Conservation (phyloP, 208 protist species). For the Leishmania guyanensis region DNA sequence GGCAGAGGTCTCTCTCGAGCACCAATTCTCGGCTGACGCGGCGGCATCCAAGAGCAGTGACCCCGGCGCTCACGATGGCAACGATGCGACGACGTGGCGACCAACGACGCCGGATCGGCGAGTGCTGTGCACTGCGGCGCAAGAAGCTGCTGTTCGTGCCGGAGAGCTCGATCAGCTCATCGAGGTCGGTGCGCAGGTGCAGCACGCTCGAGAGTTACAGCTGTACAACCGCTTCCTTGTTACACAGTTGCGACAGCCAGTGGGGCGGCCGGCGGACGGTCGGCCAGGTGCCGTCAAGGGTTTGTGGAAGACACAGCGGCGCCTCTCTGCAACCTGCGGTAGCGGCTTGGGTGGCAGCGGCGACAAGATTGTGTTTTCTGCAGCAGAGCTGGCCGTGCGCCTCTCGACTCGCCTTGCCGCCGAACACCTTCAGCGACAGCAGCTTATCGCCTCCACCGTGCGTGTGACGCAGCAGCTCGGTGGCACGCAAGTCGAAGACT, state of each 20-base stretch:
- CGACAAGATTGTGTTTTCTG: background rate
- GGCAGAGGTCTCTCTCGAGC: conserved; percentile 48
- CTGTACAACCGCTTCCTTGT: conserved; percentile 60
- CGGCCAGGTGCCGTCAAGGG: conserved; percentile 27
- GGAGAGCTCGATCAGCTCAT: conserved; percentile 53
- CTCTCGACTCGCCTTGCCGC: conserved; percentile 26
- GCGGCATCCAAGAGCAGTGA: conserved; percentile 7
- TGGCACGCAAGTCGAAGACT: background rate
- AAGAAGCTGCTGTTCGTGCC: conserved; percentile 39
- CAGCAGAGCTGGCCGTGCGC: conserved; percentile 15
- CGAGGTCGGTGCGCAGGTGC: conserved; percentile 37
- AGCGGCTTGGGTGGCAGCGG: background rate
- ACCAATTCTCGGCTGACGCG: background rate
- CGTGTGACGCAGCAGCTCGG: background rate
- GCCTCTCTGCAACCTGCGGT: conserved; percentile 16
- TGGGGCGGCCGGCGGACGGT: conserved; percentile 25
- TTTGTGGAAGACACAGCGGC: conserved; percentile 34
- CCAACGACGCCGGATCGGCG: conserved; percentile 57
- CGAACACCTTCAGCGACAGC: conserved; percentile 25
- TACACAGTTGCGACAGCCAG: conserved; percentile 50
- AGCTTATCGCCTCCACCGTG: conserved; percentile 16
- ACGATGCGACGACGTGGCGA: conserved; percentile 22
- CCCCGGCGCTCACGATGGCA: background rate
- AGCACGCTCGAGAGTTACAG: conserved; percentile 40
- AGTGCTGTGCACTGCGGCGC: conserved; percentile 34